phyloP scores from a whole-genome alignment of 2,329 filamentous ascomycete genomes.

The Emericellopsis cladophorae region DNA sequence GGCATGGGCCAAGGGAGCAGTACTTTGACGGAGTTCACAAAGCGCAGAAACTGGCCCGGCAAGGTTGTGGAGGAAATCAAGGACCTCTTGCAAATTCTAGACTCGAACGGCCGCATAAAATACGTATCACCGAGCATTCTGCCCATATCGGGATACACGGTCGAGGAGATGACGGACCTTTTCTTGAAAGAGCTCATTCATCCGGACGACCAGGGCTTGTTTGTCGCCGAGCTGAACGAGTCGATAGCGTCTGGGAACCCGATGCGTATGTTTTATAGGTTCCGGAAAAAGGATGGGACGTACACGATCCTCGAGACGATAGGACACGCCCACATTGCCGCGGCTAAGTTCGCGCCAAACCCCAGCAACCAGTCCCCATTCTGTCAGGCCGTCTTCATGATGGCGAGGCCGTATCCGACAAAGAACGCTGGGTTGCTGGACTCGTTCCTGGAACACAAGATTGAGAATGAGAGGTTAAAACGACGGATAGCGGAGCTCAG shows the following conservation, averaged over 20 bases:
- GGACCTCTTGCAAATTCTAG: conserved; percentile 80
- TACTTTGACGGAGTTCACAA: conserved; percentile 45
- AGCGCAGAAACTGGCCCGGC: conserved; percentile 67
- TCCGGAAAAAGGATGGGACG: conserved; percentile 59
- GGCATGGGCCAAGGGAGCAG: conserved; percentile 18
- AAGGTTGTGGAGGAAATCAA: conserved; percentile 81
- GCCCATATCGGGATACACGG: conserved; percentile 60
- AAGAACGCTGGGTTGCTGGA: conserved; percentile 77
- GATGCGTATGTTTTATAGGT: conserved; percentile 75
- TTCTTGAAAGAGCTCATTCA: conserved; percentile 78
- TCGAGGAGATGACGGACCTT: conserved; percentile 57
- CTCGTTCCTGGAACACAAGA: conserved; percentile 92
- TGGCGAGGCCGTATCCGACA: conserved; percentile 80
- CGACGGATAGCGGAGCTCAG: conserved; percentile 77
- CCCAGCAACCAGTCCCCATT: conserved; percentile 53
- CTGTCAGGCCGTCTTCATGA: conserved; percentile 87
- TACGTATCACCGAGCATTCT: conserved; percentile 76
- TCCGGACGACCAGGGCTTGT: conserved; percentile 70
- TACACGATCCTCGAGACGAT: conserved; percentile 83
- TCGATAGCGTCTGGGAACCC: conserved; percentile 71
- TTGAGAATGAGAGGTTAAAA: conserved; percentile 80
- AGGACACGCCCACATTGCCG: conserved; percentile 79
- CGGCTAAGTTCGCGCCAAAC: conserved; percentile 49
- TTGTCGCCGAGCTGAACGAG: conserved; percentile 80
- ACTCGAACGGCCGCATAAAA: conserved; percentile 68